Evolutionary conservation across 1,139 yeast genomes (phyloP), one percentile per base, ranked within the genome.

Genomic region (Suhomyces yuchorum): DNA sequence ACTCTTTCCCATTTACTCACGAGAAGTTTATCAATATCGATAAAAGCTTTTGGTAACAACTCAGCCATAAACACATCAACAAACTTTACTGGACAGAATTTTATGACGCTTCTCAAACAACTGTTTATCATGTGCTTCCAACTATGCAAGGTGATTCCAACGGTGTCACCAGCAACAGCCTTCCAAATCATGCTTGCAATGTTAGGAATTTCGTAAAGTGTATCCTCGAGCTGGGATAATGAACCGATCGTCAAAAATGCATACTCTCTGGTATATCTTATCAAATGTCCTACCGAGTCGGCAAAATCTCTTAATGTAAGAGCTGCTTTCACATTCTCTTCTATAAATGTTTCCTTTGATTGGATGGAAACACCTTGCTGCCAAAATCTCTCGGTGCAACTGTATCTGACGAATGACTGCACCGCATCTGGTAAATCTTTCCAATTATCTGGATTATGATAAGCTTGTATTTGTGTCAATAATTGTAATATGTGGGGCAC

Each of bases 81-180:
- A 59, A 75, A 80, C 43, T 78, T 78, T 1, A 78, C 76, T 0
- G 99, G 99, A 66, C 99, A 93, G 61, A 89, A 88, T 59, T 90
- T 87, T 40, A 93, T 81, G 11, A 92, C 86, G 52, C 89, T 88
- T 54, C 99, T 79, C 47, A 93, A 78, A 52, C 96, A 95, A 47
- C 93, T 80, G 56, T 93, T 91, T 42, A 92, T 84, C 86, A 93
- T 88, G 62, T 93, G 98, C 55, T 96, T 87, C 99, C 99, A 95
- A 35, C 96, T 89, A 66, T 95, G 99, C 34, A 90, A 76, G 0
- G 98, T 90, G 19, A 93, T 85, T 8, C 99, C 99, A 5, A 79
- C 81, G 8, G 86, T 81, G 53, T 88, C 95, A 22, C 91, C 92
- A 0, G 96, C 92, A 14, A 90, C 82, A 1, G 97, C 93, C 53